Evolutionary conservation across 2,329 filamentous ascomycete genomes (phyloP).

Genomic region (Alternaria conjuncta): DNA sequence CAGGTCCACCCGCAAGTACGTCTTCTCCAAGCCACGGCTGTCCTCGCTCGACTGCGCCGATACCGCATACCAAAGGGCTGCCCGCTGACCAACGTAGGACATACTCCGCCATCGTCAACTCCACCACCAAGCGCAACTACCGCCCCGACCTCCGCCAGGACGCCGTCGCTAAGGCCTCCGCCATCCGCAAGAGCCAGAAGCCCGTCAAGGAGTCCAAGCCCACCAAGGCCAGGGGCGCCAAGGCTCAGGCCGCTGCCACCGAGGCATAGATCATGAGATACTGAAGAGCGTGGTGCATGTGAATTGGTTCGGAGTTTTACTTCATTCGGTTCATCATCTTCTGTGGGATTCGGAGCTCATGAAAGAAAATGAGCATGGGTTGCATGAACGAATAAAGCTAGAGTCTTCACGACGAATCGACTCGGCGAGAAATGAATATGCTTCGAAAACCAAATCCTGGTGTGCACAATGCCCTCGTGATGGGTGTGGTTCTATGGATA

Average conservation of each 20-base stretch:
- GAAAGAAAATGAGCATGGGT: constrained; percentile 15
- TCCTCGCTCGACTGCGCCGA: background rate
- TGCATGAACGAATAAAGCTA: constrained; percentile 15
- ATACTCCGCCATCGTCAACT: constrained; percentile 86
- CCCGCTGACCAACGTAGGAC: constrained; percentile 58
- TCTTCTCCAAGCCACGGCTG: constrained; percentile 27
- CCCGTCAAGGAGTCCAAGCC: constrained; percentile 76
- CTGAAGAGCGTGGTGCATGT: constrained; percentile 14
- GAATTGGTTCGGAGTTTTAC: constrained; percentile 23
- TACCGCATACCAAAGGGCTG: background rate
- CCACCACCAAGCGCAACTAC: constrained; percentile 84
- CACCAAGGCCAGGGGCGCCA: constrained; percentile 78
- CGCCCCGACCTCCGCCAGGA: constrained; percentile 60
- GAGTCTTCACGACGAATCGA: constrained; percentile 16
- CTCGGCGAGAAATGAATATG: constrained; percentile 17
- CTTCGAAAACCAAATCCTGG: constrained; percentile 11
- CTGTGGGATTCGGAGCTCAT: constrained; percentile 18
- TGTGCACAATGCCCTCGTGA: background rate
- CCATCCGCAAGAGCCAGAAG: constrained; percentile 80
- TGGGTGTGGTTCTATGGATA: background rate
- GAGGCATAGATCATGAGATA: constrained; percentile 34
- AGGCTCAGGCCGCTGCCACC: constrained; percentile 72
- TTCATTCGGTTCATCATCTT: constrained; percentile 28
- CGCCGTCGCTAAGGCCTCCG: constrained; percentile 86
- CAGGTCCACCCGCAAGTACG: constrained; percentile 82